Conservation (phyloP, 179 eudicot genomes). For the Sideroxylon spinosum region DNA sequence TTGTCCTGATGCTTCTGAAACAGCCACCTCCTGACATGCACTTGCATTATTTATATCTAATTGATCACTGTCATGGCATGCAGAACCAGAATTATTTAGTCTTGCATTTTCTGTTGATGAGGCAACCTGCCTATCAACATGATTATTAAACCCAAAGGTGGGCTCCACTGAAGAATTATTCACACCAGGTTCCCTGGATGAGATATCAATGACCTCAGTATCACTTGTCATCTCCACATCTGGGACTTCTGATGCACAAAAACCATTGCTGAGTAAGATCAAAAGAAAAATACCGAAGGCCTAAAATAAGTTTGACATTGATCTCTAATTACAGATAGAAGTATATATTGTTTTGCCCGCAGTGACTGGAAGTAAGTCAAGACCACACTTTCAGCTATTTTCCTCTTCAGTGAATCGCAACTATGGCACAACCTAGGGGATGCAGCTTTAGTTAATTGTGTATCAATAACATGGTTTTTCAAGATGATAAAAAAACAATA, state of each 20-base stretch:
- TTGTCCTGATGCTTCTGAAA: conserved; percentile 14
- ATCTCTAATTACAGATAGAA: neutral
- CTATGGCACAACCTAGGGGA: neutral
- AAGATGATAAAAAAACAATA: neutral
- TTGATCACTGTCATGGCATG: neutral
- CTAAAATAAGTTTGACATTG: neutral
- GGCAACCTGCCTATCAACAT: conserved; percentile 7
- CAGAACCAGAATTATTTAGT: conserved; percentile 1
- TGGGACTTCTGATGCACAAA: conserved; percentile 19
- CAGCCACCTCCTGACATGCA: conserved; percentile 2
- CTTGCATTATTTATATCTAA: conserved; percentile 2
- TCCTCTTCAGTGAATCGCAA: neutral
- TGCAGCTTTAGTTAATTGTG: neutral
- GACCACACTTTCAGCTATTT: neutral
- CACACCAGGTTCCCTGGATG: conserved; percentile 9
- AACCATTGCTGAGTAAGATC: neutral
- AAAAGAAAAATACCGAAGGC: neutral
- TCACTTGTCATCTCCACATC: conserved; percentile 16
- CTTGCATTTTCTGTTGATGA: neutral
- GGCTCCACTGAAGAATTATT: conserved; percentile 5
- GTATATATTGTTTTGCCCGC: neutral
- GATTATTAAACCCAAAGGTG: neutral
- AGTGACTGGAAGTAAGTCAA: neutral
- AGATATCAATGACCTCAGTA: conserved; percentile 14
- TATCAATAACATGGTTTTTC: neutral